Percentiles rank a stretch among this genome's conserved stretches.
Conservation (phyloP, 805 yeast genomes). For the Ogataea chonburiensis region DNA sequence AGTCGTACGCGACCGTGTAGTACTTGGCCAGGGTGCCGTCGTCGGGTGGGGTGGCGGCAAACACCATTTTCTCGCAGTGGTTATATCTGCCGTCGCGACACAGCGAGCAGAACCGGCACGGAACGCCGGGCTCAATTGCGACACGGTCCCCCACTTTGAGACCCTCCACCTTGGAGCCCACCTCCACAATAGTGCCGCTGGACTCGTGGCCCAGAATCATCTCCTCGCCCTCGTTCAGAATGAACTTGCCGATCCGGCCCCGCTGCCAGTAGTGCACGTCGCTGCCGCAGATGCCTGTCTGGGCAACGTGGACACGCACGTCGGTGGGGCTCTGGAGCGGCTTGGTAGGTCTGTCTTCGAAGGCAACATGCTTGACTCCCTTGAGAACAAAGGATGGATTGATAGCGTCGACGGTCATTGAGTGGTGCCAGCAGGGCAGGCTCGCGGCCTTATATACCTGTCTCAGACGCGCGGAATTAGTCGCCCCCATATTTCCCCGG, state of each 20-base stretch:
- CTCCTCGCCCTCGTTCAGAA: constrained; percentile 14
- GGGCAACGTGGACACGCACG: constrained; percentile 70
- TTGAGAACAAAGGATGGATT: constrained; percentile 61
- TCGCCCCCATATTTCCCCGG: constrained; percentile 9
- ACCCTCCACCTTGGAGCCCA: constrained; percentile 61
- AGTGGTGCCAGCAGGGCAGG: background rate
- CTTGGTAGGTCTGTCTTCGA: constrained; percentile 69
- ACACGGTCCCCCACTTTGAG: constrained; percentile 80
- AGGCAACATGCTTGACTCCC: constrained; percentile 57
- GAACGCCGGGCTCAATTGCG: constrained; percentile 88
- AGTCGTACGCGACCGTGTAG: constrained; percentile 79
- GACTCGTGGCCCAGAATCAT: constrained; percentile 91
- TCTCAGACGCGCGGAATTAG: constrained; percentile 2
- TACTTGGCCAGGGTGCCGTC: constrained; percentile 79
- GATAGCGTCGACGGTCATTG: constrained; percentile 2
- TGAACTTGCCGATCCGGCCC: constrained; percentile 21
- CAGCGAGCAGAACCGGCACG: constrained; percentile 70
- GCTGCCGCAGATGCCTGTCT: constrained; percentile 87
- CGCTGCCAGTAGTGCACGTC: constrained; percentile 78
- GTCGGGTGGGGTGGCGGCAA: constrained; percentile 88
- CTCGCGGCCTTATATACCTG: background rate
- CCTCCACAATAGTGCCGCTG: constrained; percentile 68
- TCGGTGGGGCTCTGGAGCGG: constrained; percentile 56
- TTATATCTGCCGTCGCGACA: constrained; percentile 79
- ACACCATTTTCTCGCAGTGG: constrained; percentile 81